phyloP scores from a whole-genome alignment of 257 asterid species.

The Solanum appendiculatum region DNA sequence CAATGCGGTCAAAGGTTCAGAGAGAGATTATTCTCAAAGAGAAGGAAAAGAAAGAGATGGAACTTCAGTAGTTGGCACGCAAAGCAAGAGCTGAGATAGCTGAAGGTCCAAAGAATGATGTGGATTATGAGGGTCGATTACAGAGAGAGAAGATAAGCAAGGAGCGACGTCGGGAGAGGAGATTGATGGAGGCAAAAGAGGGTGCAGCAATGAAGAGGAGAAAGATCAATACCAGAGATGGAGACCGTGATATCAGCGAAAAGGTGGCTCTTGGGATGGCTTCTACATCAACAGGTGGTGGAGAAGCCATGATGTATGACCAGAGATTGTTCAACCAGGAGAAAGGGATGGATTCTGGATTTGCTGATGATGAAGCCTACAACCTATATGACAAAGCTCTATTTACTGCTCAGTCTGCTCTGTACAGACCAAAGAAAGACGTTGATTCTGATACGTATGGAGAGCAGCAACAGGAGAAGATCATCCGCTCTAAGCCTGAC shows the following conservation, averaged over 20 bases:
- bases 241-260: not conserved
- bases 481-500: constrained; percentile 40
- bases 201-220: not conserved
- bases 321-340: constrained; percentile 20
- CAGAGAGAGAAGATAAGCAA: not conserved
- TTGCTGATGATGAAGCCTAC: not conserved
- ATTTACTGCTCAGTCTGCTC: constrained; percentile 32
- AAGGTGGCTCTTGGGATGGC: not conserved
- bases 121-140: not conserved
- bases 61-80: not conserved
- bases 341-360: not conserved
- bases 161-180: not conserved
- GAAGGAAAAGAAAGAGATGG: constrained; percentile 11
- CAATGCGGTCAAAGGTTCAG: constrained; percentile 80
- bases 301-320: constrained; percentile 64
- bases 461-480: constrained; percentile 64
- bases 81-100: not conserved
- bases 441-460: constrained; percentile 67
- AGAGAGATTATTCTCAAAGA: constrained; percentile 82
- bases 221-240: not conserved
- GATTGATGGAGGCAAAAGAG: not conserved
- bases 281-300: not conserved
- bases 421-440: not conserved
- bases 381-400: constrained; percentile 44
- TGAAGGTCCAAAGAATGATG: not conserved